Evolutionary conservation across 352 stramenopile species (phyloP), one percentile per base, ranked within the genome.

Genomic region (Pythium plurisporium): DNA sequence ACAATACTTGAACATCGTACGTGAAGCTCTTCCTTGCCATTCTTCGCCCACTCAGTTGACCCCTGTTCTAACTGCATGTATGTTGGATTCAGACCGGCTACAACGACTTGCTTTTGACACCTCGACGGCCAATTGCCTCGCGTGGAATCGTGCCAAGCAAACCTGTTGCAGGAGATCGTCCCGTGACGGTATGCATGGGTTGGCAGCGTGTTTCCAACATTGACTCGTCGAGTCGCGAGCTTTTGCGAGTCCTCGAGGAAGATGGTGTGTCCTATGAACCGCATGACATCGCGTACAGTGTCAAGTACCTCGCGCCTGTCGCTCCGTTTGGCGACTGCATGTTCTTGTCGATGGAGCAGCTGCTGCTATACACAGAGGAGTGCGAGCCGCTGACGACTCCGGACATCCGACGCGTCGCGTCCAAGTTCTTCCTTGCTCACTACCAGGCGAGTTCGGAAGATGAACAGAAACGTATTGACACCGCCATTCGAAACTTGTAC

Each of bases 311-410:
- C 26, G 82, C 82, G 5, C 85, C 82, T 0, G 85, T 95, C 17
- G 64, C 82, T 17, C 85, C 85, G 5, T 91, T 90, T 38, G 85
- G 85, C 11, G 85, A 95, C 69, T 95, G 85, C 52, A 79, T 95
- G 34, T 95, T 93, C 47, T 59, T 95, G 17, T 92, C 82, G 11
- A 92, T 95, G 73, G 85, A 95, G 63, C 85, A 95, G 64, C 59
- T 95, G 14, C 57, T 91, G 54, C 64, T 93, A 37, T 90, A 93
- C 70, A 88, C 82, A 42, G 85, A 95, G 47, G 85, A 91, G 36
- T 91, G 83, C 51, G 79, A 95, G 56, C 81, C 83, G 19, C 55
- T 93, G 43, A 64, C 72, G 5, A 76, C 85, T 4, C 74, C 82
- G 25, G 70, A 75, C 4, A 90, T 95, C 41, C 82, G 85, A 27